Evolutionary conservation across 345 rosid species (phyloP), one percentile per base, ranked within the genome.

Genomic region (Corchorus capsularis): DNA sequence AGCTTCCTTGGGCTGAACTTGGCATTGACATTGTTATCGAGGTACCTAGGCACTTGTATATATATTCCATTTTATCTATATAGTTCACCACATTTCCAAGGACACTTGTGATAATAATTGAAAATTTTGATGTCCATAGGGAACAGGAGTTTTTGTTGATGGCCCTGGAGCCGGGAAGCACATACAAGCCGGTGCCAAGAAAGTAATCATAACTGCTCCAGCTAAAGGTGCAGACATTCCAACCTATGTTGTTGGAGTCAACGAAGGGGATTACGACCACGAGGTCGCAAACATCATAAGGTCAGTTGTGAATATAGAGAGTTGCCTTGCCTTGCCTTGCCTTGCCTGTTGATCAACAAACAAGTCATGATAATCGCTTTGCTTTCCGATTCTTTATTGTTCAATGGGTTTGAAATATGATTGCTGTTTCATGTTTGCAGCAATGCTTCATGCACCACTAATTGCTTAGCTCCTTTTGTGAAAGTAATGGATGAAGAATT

Each of bases 81-180:
- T 4, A 52, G 15, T 17, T 1, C 16, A 60, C 39, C 63, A 11
- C 7, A 27, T 60, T 32, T 1, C 12, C 11, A 8, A 11, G 20
- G 50, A 32, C 5, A 1, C 43, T 39, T 39, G 8, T 34, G 16
- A 15, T 34, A 7, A 69, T 32, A 20, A 47, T 37, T 22, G 20
- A 15, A 45, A 12, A 13, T 46, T 43, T 34, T 65, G 22, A 52
- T 35, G 16, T 73, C 15, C 67, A 64, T 59, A 94, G 98, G 98
- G 98, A 70, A 96, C 98, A 14, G 98, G 99, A 91, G 99, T 96
- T 67, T 96, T 96, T 79, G 99, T 96, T n/a, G 98, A 93, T 77
- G 99, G 96, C 5, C 97, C 99, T 59, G 99, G 99, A 50, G 99
- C 99, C 62, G 98, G 99, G 47, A 96, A 96, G 83, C 99, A 93